Evolutionary conservation across 805 yeast genomes (phyloP).

Genomic region (Yarrowia sp.): DNA sequence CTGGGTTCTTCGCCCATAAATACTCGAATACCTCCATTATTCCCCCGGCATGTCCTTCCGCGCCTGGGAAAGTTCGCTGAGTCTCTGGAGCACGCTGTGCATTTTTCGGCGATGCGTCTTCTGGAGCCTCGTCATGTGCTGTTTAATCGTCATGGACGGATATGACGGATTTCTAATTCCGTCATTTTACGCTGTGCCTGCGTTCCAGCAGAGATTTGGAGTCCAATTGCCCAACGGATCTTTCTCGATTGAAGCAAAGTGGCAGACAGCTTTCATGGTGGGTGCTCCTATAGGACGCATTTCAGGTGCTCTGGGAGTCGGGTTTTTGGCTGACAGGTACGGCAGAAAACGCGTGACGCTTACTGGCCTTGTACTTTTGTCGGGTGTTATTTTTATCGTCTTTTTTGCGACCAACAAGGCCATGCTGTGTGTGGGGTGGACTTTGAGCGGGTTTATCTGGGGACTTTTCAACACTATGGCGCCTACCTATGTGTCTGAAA

Average conservation of each 20-base stretch:
- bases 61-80: not conserved
- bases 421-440: not conserved
- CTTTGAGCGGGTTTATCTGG: not conserved
- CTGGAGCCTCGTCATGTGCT: constrained; percentile 48
- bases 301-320: constrained; percentile 48
- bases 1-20: no score
- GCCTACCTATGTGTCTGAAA: not conserved
- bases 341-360: constrained; percentile 46
- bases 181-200: constrained; percentile 47
- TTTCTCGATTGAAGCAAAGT: constrained; percentile 30
- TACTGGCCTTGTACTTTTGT: constrained; percentile 35
- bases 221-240: not conserved
- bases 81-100: not conserved
- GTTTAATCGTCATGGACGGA: constrained; percentile 51
- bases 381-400: not conserved
- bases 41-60: no score
- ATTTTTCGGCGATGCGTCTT: constrained; percentile 45
- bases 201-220: constrained; percentile 46
- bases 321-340: constrained; percentile 45
- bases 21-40: no score
- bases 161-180: constrained; percentile 46
- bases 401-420: not conserved
- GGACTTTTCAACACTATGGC: not conserved
- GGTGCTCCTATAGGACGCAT: constrained; percentile 45
- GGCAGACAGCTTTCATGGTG: constrained; percentile 37